These are phyloP conservation scores for Ziziphus jujuba DNA, from an alignment of 306 rosid genomes.

Conservation along the genomic window DNA sequence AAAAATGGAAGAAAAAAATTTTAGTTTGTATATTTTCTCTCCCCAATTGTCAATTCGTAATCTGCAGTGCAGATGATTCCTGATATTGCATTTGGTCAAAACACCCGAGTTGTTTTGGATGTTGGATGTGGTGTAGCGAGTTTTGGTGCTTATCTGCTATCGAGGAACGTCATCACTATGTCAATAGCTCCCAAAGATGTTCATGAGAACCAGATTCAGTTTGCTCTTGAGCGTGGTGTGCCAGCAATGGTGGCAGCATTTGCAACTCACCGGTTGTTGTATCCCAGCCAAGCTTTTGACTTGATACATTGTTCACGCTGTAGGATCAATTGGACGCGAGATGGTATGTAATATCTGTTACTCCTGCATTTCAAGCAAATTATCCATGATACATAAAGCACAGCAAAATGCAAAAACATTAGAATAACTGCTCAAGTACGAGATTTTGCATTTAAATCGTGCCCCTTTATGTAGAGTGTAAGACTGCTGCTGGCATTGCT, in stretches of 20 bases:
- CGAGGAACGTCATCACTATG: slow-evolving; percentile 78
- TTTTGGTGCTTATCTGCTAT: slow-evolving; percentile 82
- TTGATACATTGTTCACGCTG: slow-evolving; percentile 93
- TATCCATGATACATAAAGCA: neutral
- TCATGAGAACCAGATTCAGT: slow-evolving; percentile 96
- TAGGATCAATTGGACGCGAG: slow-evolving; percentile 92
- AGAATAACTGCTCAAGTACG: slow-evolving; percentile 13
- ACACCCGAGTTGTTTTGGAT: slow-evolving; percentile 78
- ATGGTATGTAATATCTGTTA: slow-evolving; percentile 50
- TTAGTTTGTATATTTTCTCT: neutral
- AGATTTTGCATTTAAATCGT: slow-evolving; percentile 8
- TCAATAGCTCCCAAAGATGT: slow-evolving; percentile 96
- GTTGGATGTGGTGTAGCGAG: slow-evolving; percentile 98
- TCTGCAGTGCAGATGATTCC: slow-evolving; percentile 60
- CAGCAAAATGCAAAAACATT: neutral
- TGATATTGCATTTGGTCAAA: slow-evolving; percentile 81
- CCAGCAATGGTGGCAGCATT: slow-evolving; percentile 95
- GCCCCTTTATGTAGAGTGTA: neutral
- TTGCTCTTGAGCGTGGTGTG: slow-evolving; percentile 98
- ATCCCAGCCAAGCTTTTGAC: slow-evolving; percentile 96
- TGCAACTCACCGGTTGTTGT: slow-evolving; percentile 78
- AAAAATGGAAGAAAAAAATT: slow-evolving; percentile 6
- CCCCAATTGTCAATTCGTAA: slow-evolving; percentile 31
- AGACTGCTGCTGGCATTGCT: slow-evolving; percentile 11
- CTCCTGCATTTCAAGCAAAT: neutral